Percentiles rank a stretch among this genome's conserved stretches.
phyloP scores from a whole-genome alignment of 2,329 filamentous ascomycete genomes.

The Domatiomyces catenatus region DNA sequence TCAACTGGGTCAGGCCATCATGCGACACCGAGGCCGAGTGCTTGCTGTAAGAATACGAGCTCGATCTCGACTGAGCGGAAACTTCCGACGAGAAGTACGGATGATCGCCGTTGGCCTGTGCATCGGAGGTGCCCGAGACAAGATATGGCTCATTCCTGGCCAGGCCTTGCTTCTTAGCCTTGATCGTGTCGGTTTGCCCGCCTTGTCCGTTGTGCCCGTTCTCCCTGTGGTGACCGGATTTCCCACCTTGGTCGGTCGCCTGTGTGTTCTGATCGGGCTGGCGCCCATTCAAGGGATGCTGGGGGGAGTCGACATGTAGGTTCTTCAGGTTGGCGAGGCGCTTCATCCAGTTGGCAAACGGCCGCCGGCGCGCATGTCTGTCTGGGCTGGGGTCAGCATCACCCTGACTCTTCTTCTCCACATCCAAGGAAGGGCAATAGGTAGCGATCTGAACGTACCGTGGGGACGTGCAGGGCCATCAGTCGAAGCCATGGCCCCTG shows the following conservation, averaged over 20 bases:
- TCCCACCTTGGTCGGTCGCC: not conserved
- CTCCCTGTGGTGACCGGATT: not conserved
- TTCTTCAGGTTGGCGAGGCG: conserved; percentile 76
- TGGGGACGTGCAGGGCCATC: conserved; percentile 14
- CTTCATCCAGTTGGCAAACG: conserved; percentile 89
- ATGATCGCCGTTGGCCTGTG: conserved; percentile 32
- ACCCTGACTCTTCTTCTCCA: not conserved
- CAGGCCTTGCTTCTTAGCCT: conserved; percentile 42
- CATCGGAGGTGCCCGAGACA: conserved; percentile 45
- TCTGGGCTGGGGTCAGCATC: conserved; percentile 33
- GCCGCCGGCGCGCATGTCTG: conserved; percentile 58
- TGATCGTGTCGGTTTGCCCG: conserved; percentile 12
- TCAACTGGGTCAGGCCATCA: conserved; percentile 49
- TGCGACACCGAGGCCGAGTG: conserved; percentile 47
- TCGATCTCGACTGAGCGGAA: conserved; percentile 38
- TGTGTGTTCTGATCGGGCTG: not conserved
- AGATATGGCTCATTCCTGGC: conserved; percentile 87
- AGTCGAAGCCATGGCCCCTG: conserved; percentile 13
- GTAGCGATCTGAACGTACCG: conserved; percentile 5
- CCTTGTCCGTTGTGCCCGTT: not conserved
- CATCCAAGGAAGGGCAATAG: not conserved
- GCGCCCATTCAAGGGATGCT: conserved; percentile 3
- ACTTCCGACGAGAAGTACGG: conserved; percentile 39
- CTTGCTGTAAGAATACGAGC: conserved; percentile 42
- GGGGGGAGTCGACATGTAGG: conserved; percentile 43